A percentile compares a stretch with the other conserved stretches of the same genome.
phyloP scores from a whole-genome alignment of 2,329 filamentous ascomycete genomes.

The Diaporthe ampelina region DNA sequence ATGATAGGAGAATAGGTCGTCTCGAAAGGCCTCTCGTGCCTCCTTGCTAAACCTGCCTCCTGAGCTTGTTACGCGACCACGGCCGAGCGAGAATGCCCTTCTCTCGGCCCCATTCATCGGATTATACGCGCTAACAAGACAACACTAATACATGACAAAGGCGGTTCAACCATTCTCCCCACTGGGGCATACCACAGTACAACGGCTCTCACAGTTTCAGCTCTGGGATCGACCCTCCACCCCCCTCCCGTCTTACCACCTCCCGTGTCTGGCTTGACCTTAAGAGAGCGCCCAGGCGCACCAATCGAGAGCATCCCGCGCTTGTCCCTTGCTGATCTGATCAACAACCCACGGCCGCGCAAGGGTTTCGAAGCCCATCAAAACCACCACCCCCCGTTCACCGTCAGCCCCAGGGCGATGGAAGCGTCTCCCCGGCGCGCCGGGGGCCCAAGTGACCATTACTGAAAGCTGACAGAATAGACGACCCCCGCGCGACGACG shows the following conservation, averaged over 20 bases:
- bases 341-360: constrained; percentile 21
- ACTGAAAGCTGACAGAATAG: background rate
- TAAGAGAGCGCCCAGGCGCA: constrained; percentile 32
- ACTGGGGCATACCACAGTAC: background rate
- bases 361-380: constrained; percentile 26
- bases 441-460: background rate
- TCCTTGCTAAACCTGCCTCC: constrained; percentile 15
- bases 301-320: constrained; percentile 32
- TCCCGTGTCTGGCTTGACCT: constrained; percentile 32
- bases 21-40: background rate
- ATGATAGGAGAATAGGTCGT: constrained; percentile 12
- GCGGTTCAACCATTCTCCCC: constrained; percentile 33
- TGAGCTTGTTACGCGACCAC: constrained; percentile 17
- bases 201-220: constrained; percentile 33
- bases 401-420: constrained; percentile 3
- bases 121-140: constrained; percentile 5
- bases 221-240: constrained; percentile 3
- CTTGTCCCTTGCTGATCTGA: constrained; percentile 34
- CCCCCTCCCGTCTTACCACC: constrained; percentile 28
- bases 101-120: constrained; percentile 4
- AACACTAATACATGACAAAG: background rate
- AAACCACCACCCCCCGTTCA: background rate
- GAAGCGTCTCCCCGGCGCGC: background rate
- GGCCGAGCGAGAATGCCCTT: background rate
- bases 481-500: constrained; percentile 11